Evolutionary conservation across 2,329 filamentous ascomycete genomes (phyloP).

Genomic region (Neofusicoccum kwambonambiense): DNA sequence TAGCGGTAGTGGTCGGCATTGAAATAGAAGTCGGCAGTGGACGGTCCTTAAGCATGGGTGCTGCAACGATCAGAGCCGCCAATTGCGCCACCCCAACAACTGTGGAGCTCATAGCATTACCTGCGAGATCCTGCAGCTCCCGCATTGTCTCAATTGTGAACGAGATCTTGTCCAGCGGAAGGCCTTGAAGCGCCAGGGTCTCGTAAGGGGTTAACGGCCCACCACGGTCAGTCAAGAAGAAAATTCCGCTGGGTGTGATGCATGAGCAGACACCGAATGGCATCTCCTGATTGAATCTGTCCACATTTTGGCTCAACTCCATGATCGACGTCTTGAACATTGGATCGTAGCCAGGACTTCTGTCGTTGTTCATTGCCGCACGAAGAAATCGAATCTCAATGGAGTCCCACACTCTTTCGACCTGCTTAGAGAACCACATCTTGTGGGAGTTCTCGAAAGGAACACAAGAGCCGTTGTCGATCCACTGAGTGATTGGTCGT

Average conservation of each 20-base stretch:
- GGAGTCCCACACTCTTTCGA: conserved; percentile 63
- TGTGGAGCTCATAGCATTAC: conserved; percentile 77
- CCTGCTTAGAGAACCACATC: conserved; percentile 51
- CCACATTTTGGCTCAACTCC: conserved; percentile 72
- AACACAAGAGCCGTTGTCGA: conserved; percentile 52
- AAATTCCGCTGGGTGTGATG: conserved; percentile 64
- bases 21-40: not conserved
- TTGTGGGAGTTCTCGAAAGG: conserved; percentile 58
- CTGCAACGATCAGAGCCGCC: conserved; percentile 52
- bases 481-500: conserved; percentile 61
- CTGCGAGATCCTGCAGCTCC: conserved; percentile 68
- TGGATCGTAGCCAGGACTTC: conserved; percentile 53
- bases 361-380: conserved; percentile 34
- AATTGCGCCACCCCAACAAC: conserved; percentile 66
- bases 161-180: conserved; percentile 62
- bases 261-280: conserved; percentile 63
- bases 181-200: conserved; percentile 64
- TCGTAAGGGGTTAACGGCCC: conserved; percentile 63
- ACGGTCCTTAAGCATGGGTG: not conserved
- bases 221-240: conserved; percentile 60
- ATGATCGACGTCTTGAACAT: conserved; percentile 55
- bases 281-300: conserved; percentile 52
- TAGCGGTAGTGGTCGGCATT: not conserved
- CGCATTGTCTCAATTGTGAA: conserved; percentile 59
- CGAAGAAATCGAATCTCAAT: conserved; percentile 63